phyloP scores from a whole-genome alignment of 2,329 filamentous ascomycete species.

The Colletotrichum spinosum region DNA sequence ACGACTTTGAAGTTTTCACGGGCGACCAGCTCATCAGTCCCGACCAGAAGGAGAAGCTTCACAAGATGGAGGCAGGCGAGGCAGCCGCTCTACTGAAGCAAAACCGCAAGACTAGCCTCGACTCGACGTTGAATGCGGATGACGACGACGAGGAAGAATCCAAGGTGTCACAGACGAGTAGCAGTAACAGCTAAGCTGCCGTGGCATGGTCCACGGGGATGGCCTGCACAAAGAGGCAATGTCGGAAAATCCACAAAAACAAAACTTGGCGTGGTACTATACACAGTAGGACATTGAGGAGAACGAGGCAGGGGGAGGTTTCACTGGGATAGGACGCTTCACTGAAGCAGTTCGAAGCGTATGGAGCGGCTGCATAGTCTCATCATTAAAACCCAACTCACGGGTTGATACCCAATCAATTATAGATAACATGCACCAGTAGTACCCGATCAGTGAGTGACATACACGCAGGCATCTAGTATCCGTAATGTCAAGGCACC shows the following conservation, averaged over 20 bases:
- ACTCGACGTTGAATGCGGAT: conserved; percentile 40
- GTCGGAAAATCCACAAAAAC: too few species aligned
- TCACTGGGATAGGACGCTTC: neutral
- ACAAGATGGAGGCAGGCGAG: conserved; percentile 71
- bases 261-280: too few species aligned
- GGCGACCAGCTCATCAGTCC: conserved; percentile 56
- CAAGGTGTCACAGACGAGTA: conserved; percentile 33
- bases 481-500: neutral
- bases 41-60: conserved; percentile 65
- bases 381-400: neutral
- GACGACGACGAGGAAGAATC: conserved; percentile 53
- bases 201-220: too few species aligned
- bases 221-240: too few species aligned
- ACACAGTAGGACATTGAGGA: too few species aligned
- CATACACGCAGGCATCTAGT: neutral
- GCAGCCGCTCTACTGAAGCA: conserved; percentile 60
- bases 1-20: conserved; percentile 55
- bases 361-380: neutral
- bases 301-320: conserved; percentile 11
- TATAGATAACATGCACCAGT: conserved; percentile 1
- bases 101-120: conserved; percentile 43
- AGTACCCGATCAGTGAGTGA: neutral
- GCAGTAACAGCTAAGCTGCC: conserved; percentile 20
- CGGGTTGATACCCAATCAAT: conserved; percentile 34
- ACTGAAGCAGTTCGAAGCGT: neutral